A percentile compares a stretch with the other conserved stretches of the same genome.
phyloP scores from a whole-genome alignment of 768 basidiomycete genomes.

The Zangia roseola region DNA sequence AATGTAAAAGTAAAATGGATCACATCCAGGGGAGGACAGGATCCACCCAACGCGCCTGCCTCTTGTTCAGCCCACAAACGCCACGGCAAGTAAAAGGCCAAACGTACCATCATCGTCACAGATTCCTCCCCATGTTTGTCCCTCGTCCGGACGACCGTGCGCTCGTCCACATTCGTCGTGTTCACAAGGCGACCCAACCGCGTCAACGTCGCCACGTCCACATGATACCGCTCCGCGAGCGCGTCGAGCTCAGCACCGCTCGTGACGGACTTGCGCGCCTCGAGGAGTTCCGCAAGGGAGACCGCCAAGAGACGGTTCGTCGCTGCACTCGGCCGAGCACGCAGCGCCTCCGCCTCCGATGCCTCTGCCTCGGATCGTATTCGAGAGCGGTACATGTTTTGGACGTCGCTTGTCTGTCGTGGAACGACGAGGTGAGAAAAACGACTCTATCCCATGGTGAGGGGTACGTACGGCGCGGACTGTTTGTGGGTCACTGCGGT shows the following conservation, averaged over 20 bases:
- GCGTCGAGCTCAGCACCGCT: constrained; percentile 42
- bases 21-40: constrained; percentile 7
- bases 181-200: constrained; percentile 56
- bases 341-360: constrained; percentile 30
- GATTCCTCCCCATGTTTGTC: constrained; percentile 59
- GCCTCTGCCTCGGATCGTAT: constrained; percentile 56
- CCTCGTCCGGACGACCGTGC: constrained; percentile 41
- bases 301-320: constrained; percentile 56
- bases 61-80: not conserved
- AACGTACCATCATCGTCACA: constrained; percentile 48
- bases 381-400: constrained; percentile 53
- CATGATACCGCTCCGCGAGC: constrained; percentile 52
- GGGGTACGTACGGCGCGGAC: constrained; percentile 44
- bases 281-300: constrained; percentile 55
- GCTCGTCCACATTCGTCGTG: constrained; percentile 58
- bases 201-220: constrained; percentile 54
- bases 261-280: constrained; percentile 54
- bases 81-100: not conserved
- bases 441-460: no score
- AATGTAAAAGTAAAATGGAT: not conserved
- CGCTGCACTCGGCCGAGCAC: constrained; percentile 15
- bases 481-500: constrained; percentile 38
- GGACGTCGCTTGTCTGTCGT: constrained; percentile 28
- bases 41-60: constrained; percentile 30
- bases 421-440: no score